Conservation (phyloP, 1,139 yeast genomes). For the Candida albicans region DNA sequence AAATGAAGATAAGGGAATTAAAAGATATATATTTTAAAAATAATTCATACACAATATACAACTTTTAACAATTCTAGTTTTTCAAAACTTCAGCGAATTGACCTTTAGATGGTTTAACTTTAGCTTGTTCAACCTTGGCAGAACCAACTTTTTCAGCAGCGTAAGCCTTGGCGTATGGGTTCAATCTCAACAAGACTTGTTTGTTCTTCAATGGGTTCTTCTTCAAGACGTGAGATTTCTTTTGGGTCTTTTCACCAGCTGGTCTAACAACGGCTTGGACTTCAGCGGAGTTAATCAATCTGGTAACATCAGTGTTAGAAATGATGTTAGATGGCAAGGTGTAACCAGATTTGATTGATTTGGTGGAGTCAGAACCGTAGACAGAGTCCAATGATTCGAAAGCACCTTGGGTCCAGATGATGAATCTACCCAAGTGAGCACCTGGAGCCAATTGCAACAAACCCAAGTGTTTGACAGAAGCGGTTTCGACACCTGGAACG, state of each 20-base stretch:
- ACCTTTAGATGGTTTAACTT: slow-evolving; percentile 70
- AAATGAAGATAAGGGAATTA: no score
- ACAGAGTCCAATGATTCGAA: slow-evolving; percentile 94
- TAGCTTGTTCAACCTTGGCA: slow-evolving; percentile 67
- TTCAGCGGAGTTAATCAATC: slow-evolving; percentile 98
- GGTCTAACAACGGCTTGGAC: slow-evolving; percentile 97
- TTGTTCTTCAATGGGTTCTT: slow-evolving; percentile 99
- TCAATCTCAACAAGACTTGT: slow-evolving; percentile 95
- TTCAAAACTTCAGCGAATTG: slow-evolving; percentile 68
- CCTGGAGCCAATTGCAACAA: slow-evolving; percentile 99
- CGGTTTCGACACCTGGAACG: slow-evolving; percentile 99
- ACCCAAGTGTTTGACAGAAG: slow-evolving; percentile 89
- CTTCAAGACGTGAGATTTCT: slow-evolving; percentile 95
- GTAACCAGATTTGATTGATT: slow-evolving; percentile 87
- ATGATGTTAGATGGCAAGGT: slow-evolving; percentile 91
- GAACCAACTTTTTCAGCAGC: slow-evolving; percentile 90
- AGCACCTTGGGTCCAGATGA: slow-evolving; percentile 99
- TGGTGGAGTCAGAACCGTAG: slow-evolving; percentile 92
- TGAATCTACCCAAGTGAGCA: slow-evolving; percentile 99
- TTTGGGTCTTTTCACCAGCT: slow-evolving; percentile 91
- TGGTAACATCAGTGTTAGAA: slow-evolving; percentile 93
- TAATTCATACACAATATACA: background rate
- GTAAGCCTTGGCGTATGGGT: slow-evolving; percentile 99
- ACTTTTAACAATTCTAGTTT: slow-evolving; percentile 29
- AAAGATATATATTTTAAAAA: background rate